Evolutionary conservation across 345 rosid species (phyloP), one percentile per base, ranked within the genome.

Genomic region (Reutealis trisperma): DNA sequence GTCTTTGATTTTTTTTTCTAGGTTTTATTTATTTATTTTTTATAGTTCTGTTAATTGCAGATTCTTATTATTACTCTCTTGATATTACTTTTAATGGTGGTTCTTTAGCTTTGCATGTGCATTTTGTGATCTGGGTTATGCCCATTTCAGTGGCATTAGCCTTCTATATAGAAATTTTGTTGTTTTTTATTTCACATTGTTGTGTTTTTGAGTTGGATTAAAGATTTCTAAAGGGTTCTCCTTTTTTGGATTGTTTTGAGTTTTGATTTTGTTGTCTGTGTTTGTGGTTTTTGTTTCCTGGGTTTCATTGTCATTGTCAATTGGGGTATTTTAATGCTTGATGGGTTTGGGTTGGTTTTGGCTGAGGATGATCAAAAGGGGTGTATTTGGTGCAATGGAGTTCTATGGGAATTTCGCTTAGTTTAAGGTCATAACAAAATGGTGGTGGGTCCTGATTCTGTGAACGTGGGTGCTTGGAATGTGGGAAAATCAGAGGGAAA

Each of bases 391-490:
- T 32, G 61, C 16, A 54, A 15, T 42, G 59, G 63, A 42, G 34
- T 62, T 67, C 42, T 81, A 22, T 42, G 67, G 16, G 37, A 16
- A 30, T 25, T 63, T 65, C 45, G 6, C 9, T 27, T 52, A 32
- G 16, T 68, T 72, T 62, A 51, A 62, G 47, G 45, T 69, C 62
- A 54, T 9, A 51, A 62, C 60, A 60, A 59, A 44, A 81, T 83
- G 88, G 88, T 73, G 47, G 51, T 78, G 74, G 82, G 75, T 76
- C 77, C 70, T 71, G 79, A 79, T 24, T 65, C 79, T 63, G n/a
- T 77, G 30, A 44, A 75, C 52, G 84, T 58, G 58, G 80, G 66
- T 75, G 67, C 30, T 74, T 77, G 72, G 79, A 77, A 14, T 74
- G 77, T 42, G 71, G 81, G 60, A 25, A 79, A 83, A 27, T 81